phyloP scores from a whole-genome alignment of 139 green algal genomes.

The Chlorella sp. region DNA sequence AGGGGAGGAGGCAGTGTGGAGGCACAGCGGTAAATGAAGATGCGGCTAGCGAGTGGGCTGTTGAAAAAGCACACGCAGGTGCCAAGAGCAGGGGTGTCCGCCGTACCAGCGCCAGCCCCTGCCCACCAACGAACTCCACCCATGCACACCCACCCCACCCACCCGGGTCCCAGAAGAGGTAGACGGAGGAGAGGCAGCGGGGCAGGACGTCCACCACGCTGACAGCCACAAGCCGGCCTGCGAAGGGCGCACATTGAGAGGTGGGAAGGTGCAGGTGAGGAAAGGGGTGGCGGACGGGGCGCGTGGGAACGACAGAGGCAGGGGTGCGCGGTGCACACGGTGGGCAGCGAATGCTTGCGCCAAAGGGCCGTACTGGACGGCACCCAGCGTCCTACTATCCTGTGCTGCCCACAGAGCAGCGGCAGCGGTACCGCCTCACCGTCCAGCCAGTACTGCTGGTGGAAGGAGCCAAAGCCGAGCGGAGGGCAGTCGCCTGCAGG shows the following conservation, averaged over 20 bases:
- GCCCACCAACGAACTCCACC: background rate
- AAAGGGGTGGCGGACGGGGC: background rate
- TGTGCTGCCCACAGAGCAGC: background rate
- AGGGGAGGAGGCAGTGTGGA: background rate
- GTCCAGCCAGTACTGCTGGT: slow-evolving; percentile 96
- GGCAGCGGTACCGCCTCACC: slow-evolving; percentile 45
- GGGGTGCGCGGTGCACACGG: background rate
- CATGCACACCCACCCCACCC: too few relatives aligned
- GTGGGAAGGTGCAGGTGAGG: background rate
- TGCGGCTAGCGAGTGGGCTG: background rate
- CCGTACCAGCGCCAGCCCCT: too few relatives aligned
- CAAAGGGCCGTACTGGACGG: background rate
- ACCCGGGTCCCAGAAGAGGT: slow-evolving; percentile 96
- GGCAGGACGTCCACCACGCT: slow-evolving; percentile 94
- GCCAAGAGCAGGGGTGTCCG: too few relatives aligned
- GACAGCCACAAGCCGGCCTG: slow-evolving; percentile 84
- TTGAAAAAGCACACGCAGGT: background rate
- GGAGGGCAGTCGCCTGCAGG: slow-evolving; percentile 20
- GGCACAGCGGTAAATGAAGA: background rate
- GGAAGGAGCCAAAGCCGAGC: slow-evolving; percentile 85
- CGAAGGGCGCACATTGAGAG: background rate
- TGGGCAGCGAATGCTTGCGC: background rate
- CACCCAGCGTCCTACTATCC: background rate
- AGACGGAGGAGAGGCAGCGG: slow-evolving; percentile 83
- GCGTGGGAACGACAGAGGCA: background rate